phyloP scores from a whole-genome alignment of 441 rosid genomes.

The Pelargonium citronellum region DNA sequence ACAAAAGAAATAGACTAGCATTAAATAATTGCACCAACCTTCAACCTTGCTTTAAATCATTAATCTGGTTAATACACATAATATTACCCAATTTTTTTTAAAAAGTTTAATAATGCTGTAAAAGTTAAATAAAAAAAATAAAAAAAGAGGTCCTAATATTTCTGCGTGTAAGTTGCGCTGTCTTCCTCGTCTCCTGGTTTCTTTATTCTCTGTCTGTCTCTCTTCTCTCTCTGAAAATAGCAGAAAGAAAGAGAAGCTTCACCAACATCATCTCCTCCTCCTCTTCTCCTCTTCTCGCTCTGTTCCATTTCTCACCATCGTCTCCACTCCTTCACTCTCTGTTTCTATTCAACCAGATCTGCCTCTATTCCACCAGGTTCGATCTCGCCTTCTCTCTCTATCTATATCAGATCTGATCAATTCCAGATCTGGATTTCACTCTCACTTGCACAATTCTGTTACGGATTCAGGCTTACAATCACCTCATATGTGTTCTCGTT shows the following conservation, averaged over 20 bases:
- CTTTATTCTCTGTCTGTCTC: not conserved
- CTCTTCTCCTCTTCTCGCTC: too few species aligned
- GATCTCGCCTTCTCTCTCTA: not conserved
- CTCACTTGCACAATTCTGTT: not conserved
- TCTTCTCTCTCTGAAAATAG: slow-evolving; percentile 8
- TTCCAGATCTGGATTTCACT: not conserved
- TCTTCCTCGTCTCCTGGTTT: slow-evolving; percentile 15
- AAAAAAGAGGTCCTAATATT: slow-evolving; percentile 11
- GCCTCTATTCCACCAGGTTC: not conserved
- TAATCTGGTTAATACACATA: too few species aligned
- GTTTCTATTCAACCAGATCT: not conserved
- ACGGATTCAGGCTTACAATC: not conserved
- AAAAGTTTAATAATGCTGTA: too few species aligned
- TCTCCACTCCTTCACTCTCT: slow-evolving; percentile 1
- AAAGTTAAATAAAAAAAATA: not conserved
- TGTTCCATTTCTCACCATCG: not conserved
- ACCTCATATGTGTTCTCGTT: not conserved
- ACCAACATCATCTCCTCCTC: not conserved
- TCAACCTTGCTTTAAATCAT: too few species aligned
- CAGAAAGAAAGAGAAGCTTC: slow-evolving; percentile 16
- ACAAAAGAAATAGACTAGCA: too few species aligned
- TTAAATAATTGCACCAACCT: too few species aligned
- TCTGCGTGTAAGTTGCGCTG: slow-evolving; percentile 29
- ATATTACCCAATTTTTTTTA: not conserved
- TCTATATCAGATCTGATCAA: not conserved